These are phyloP conservation scores for Beauveria rudraprayagi DNA, from an alignment of 2,329 filamentous ascomycete genomes.

Conservation along the genomic window DNA sequence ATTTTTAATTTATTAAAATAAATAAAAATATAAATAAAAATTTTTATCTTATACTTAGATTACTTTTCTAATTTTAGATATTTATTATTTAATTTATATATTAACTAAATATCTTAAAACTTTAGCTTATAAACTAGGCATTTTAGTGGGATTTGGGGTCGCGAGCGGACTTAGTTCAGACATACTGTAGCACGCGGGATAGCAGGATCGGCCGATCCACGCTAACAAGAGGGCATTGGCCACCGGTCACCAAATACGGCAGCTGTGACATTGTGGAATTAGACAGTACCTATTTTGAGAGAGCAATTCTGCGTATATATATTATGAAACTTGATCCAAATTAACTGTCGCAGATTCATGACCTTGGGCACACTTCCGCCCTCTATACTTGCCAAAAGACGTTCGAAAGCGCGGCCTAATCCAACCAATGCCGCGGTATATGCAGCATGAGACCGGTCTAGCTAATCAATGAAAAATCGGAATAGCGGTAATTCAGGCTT, in stretches of 20 bases:
- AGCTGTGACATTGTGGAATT: not conserved
- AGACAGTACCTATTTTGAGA: no score
- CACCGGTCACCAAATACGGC: not conserved
- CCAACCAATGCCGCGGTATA: not conserved
- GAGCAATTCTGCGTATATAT: no score
- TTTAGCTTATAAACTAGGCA: no score
- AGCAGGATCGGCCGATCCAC: not conserved
- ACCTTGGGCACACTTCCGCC: not conserved
- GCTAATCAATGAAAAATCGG: not conserved
- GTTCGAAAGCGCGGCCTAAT: not conserved
- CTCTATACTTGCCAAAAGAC: not conserved
- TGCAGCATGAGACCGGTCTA: not conserved
- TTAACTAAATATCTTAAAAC: no score
- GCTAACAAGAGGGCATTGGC: not conserved
- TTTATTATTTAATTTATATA: no score
- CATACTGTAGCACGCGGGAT: not conserved
- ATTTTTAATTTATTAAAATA: no score
- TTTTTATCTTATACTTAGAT: no score
- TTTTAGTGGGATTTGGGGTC: no score
- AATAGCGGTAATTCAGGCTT: not conserved
- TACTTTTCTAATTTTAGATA: no score
- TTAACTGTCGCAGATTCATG: not conserved
- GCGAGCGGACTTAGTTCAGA: no score
- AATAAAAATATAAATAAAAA: no score
- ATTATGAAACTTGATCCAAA: not conserved